Conservation (phyloP, 176 grass and related monocot genomes). For the Guadua angustifolia region DNA sequence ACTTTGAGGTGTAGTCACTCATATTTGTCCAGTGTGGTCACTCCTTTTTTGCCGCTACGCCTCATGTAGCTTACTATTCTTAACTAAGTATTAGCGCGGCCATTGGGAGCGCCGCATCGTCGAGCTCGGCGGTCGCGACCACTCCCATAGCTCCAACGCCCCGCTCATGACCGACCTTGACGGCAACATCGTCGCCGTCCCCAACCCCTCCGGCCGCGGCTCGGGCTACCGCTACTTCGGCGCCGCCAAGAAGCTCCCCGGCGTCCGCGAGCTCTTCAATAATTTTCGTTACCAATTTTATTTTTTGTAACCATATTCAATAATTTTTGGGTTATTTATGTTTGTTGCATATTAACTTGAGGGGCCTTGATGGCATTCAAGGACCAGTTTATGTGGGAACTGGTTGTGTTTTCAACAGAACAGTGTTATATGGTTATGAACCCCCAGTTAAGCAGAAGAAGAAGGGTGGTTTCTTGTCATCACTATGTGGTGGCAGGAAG, state of each 20-base stretch:
- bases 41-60: too few species aligned
- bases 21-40: too few species aligned
- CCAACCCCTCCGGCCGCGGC: conserved; percentile 84
- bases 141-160: conserved; percentile 62
- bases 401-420: conserved; percentile 99
- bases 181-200: conserved; percentile 90
- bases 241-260: conserved; percentile 94
- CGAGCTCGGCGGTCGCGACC: conserved; percentile 83
- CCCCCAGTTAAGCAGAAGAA: conserved; percentile 91
- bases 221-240: conserved; percentile 96
- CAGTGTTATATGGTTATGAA: conserved; percentile 98
- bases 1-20: conserved; percentile 8
- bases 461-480: conserved; percentile 71
- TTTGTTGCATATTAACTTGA: conserved; percentile 91
- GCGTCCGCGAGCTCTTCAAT: conserved; percentile 90
- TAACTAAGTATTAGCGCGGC: too few species aligned
- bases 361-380: conserved; percentile 99
- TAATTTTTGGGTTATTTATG: conserved; percentile 24
- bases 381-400: conserved; percentile 99
- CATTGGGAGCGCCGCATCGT: conserved; percentile 96
- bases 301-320: conserved; percentile 12
- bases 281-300: too few species aligned
- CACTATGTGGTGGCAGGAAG: conserved; percentile 78
- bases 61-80: too few species aligned
- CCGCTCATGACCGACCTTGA: conserved; percentile 95